These are phyloP conservation scores for Malassezia dermatis DNA, from an alignment of 1,284 basidiomycete genomes.

Conservation along the genomic window DNA sequence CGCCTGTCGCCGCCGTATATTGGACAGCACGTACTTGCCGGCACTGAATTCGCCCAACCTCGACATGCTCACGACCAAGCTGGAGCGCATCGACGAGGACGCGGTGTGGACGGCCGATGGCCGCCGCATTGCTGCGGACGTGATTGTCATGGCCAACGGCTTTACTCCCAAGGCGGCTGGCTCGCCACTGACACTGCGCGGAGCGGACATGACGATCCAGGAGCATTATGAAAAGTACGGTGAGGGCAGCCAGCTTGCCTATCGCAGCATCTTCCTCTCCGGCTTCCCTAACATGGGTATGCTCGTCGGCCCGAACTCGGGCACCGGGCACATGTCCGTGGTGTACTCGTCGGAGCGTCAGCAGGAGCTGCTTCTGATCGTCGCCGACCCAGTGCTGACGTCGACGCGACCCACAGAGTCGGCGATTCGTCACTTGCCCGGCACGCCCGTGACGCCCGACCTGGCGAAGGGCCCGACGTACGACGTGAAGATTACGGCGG, in stretches of 20 bases:
- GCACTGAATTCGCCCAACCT: conserved; percentile 29
- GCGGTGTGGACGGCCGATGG: conserved; percentile 36
- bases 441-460: conserved; percentile 6
- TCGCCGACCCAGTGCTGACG: conserved; percentile 29
- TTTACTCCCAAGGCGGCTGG: conserved; percentile 30
- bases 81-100: conserved; percentile 32
- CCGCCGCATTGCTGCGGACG: conserved; percentile 35
- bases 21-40: conserved; percentile 40
- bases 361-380: conserved; percentile 26
- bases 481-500: conserved; percentile 33
- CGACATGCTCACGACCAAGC: conserved; percentile 25
- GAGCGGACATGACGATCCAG: conserved; percentile 22
- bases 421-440: conserved; percentile 30
- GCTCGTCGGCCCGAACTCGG: conserved; percentile 38
- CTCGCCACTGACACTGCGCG: conserved; percentile 33
- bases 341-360: conserved; percentile 39
- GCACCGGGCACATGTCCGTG: conserved; percentile 37
- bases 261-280: conserved; percentile 30
- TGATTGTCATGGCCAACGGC: conserved; percentile 44
- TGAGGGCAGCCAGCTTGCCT: conserved; percentile 29
- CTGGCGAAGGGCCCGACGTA: conserved; percentile 26
- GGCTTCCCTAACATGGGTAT: conserved; percentile 42
- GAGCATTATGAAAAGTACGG: conserved; percentile 38
- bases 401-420: conserved; percentile 16
- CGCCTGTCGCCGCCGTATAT: conserved; percentile 39